Evolutionary conservation across 2,329 filamentous ascomycete species (phyloP), one percentile per base, ranked within the genome.

Genomic region (Hypoxylon sp.): DNA sequence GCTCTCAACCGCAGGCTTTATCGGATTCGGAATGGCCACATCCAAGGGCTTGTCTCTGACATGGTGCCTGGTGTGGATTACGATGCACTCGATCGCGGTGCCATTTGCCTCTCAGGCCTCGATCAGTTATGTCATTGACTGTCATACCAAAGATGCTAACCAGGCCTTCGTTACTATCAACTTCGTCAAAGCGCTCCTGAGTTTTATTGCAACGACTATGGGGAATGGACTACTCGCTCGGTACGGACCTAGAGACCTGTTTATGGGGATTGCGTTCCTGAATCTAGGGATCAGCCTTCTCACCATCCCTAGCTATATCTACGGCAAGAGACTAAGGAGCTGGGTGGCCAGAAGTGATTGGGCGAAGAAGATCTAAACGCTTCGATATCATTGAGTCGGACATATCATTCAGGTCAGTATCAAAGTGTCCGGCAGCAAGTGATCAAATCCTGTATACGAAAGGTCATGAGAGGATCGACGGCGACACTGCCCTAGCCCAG

Each of bases 111-210:
- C 70, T 12, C 70, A 72, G 30, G 67, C 69, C 33, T 61, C 69
- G 14, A 70, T 72, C 46, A 72, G 70, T 55, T 72, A 72, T 26
- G 70, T 72, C 9, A 71, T 72, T 36, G 70, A 72, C 42, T 72
- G 70, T 55, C 70, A 72, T 26, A 71, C 69, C 36, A 67, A 70
- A 40, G 70, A 72, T 32, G 70, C 70, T 18, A 72, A 72, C 48
- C 70, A 72, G 22, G 70, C 70, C 16, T 72, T 72, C 42, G 70
- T 72, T 11, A 72, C 70, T 4, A 71, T 72, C 64, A 72, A 71
- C 58, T 72, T 71, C 50, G 62, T 69, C 44, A 72, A 72, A 53
- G 70, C 70, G 0, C 26, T 72, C 14, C 40, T 72, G 28, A 71
- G 69, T 30, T 72, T 72, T 53, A 26, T 62, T 2, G 70, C 70